phyloP scores from a whole-genome alignment of 2,329 filamentous ascomycete species.

The Aspergillus felis region DNA sequence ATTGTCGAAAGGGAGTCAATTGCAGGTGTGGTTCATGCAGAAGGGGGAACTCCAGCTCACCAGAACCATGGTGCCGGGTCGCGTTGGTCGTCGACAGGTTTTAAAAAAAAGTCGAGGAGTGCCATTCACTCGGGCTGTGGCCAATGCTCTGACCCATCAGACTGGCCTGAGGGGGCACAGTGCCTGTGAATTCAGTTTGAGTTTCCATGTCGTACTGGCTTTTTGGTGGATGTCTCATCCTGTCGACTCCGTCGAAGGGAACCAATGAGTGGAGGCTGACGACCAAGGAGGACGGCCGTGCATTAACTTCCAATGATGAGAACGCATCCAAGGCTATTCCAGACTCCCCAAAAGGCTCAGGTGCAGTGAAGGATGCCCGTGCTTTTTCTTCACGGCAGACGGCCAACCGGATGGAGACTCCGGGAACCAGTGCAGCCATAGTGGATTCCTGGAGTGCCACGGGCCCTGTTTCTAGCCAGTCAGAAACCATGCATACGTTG shows the following conservation, averaged over 20 bases:
- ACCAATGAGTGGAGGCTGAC: not conserved
- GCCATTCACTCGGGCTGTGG: not conserved
- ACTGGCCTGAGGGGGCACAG: not conserved
- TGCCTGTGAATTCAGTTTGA: too few relatives aligned
- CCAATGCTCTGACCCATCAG: not conserved
- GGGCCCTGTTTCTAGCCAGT: not conserved
- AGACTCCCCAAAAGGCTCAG: not conserved
- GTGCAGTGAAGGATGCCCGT: not conserved
- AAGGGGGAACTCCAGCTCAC: not conserved
- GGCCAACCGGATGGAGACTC: not conserved
- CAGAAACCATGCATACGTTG: not conserved
- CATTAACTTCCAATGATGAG: not conserved
- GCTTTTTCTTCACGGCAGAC: not conserved
- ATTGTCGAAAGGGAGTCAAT: not conserved
- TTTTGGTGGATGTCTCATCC: not conserved
- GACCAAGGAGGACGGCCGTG: not conserved
- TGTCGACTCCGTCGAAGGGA: not conserved
- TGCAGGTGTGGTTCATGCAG: not conserved
- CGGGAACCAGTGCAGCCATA: not conserved
- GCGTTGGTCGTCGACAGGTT: not conserved
- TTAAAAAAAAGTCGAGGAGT: not conserved
- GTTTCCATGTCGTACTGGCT: too few relatives aligned
- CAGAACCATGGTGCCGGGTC: not conserved
- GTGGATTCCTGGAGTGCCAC: not conserved
- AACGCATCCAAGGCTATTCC: not conserved